Evolutionary conservation across 2,329 filamentous ascomycete genomes (phyloP).

Genomic region (Boeremia exigua): DNA sequence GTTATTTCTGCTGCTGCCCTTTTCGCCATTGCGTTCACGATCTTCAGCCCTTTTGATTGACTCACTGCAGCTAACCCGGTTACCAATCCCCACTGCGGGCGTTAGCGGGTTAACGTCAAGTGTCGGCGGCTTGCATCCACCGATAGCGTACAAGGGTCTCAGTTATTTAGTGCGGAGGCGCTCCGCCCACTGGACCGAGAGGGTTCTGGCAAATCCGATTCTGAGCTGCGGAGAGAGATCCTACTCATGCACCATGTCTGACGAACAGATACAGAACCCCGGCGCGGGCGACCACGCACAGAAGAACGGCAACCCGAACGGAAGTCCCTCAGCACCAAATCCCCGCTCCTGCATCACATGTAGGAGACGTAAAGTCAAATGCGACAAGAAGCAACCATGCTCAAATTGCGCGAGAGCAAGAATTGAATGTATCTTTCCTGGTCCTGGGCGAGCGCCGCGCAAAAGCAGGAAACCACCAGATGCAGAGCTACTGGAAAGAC

Average conservation of each 20-base stretch:
- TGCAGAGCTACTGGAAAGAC: conserved; percentile 73
- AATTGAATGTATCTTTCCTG: conserved; percentile 76
- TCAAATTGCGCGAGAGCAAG: conserved; percentile 74
- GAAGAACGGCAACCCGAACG: conserved; percentile 27
- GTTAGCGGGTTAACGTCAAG: conserved; percentile 9
- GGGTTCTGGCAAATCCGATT: neutral
- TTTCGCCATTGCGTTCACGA: neutral
- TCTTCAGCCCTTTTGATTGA: conserved; percentile 4
- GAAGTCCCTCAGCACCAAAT: conserved; percentile 24
- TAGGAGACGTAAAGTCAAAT: conserved; percentile 69
- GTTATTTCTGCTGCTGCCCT: neutral
- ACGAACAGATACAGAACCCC: conserved; percentile 26
- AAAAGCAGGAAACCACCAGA: conserved; percentile 72
- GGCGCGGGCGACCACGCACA: conserved; percentile 28
- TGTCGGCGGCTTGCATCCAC: conserved; percentile 9
- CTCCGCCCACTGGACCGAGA: neutral
- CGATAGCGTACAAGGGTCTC: conserved; percentile 15
- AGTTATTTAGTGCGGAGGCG: neutral
- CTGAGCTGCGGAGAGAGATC: neutral
- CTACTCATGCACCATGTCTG: conserved; percentile 29
- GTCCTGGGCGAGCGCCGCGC: conserved; percentile 73
- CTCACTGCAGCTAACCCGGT: conserved; percentile 3
- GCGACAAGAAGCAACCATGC: conserved; percentile 79
- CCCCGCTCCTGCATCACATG: conserved; percentile 47
- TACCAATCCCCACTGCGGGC: conserved; percentile 14